phyloP scores from a whole-genome alignment of 2,329 filamentous ascomycete species.

The Fusarium brevicatenulatum region DNA sequence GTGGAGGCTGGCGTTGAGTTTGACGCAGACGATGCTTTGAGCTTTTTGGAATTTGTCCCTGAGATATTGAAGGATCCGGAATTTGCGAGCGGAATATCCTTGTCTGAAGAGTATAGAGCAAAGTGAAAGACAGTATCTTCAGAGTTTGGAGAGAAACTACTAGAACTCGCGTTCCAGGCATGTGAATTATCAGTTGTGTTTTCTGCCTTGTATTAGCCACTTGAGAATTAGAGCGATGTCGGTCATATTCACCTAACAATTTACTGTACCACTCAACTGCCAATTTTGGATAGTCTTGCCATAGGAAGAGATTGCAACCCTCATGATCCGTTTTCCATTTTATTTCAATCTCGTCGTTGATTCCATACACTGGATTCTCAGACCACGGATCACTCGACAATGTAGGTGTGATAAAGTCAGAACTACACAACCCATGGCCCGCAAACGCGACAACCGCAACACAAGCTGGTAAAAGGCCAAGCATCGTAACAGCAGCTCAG shows the following conservation, averaged over 20 bases:
- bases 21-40: not conserved
- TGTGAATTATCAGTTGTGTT: not conserved
- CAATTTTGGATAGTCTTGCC: not conserved
- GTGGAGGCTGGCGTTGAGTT: not conserved
- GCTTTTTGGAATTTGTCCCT: not conserved
- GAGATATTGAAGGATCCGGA: conserved; percentile 5
- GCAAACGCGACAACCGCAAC: not conserved
- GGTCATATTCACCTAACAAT: not conserved
- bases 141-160: rapidly evolving
- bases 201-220: not conserved
- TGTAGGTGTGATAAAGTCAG: not conserved
- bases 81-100: not conserved
- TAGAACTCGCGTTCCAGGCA: not conserved
- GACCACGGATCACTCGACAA: rapidly evolving
- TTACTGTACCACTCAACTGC: not conserved
- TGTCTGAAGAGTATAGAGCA: not conserved
- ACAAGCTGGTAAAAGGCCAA: rapidly evolving
- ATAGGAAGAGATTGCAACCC: conserved; percentile 6
- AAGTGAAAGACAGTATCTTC: conserved; percentile 2
- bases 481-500: rapidly evolving
- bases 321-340: not conserved
- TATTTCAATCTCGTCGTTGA: not conserved
- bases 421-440: not conserved
- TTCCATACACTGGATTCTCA: not conserved
- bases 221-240: rapidly evolving